A percentile compares a stretch with the other conserved stretches of the same genome.
These are phyloP conservation scores for Russula virescens DNA, from an alignment of 768 basidiomycete species.

Conservation along the genomic window DNA sequence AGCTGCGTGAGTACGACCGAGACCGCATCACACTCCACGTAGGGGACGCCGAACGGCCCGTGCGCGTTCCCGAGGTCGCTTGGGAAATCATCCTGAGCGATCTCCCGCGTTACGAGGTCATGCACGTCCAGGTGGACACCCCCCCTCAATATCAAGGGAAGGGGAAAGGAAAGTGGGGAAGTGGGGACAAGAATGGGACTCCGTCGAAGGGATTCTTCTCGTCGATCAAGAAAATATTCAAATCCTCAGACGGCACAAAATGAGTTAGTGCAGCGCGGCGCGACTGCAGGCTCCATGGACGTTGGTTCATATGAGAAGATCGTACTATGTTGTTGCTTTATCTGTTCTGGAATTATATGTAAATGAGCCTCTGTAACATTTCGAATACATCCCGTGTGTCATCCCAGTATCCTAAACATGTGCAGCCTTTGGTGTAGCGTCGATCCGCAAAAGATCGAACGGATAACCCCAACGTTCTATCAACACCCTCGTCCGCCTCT, in stretches of 20 bases:
- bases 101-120: conserved; percentile 16
- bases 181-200: not conserved
- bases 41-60: conserved; percentile 7
- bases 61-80: conserved; percentile 19
- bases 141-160: conserved; percentile 19
- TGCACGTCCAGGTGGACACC: conserved; percentile 20
- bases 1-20: not conserved
- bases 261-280: too few relatives aligned
- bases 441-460: conserved; percentile 1
- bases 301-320: not conserved
- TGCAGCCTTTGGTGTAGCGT: not conserved
- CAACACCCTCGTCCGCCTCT: conserved; percentile 2
- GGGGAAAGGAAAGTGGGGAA: not conserved
- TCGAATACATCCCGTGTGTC: too few relatives aligned
- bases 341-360: not conserved
- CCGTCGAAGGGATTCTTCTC: conserved; percentile 10
- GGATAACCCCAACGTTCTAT: conserved; percentile 21
- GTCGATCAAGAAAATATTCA: conserved; percentile 10
- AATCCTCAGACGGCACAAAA: not conserved
- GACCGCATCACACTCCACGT: conserved; percentile 15
- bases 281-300: not conserved
- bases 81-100: conserved; percentile 17
- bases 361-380: not conserved
- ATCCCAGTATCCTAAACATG: not conserved
- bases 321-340: not conserved